phyloP scores from a whole-genome alignment of 805 yeast species.

The Saturnispora halmiae region DNA sequence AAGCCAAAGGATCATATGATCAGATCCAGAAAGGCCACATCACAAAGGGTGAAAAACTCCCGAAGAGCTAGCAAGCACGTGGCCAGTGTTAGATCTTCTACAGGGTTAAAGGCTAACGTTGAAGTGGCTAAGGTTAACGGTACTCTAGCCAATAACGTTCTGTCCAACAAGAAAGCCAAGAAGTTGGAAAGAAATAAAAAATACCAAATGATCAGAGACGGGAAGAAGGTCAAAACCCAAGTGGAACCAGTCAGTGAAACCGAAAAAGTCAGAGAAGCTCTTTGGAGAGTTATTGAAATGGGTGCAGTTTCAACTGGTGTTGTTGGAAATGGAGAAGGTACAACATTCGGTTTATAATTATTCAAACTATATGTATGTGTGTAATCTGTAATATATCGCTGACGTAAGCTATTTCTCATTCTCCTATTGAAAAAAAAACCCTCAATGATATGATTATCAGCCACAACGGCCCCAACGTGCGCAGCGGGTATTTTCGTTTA shows the following conservation, averaged over 20 bases:
- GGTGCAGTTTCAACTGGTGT: conserved; percentile 33
- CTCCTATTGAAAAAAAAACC: neutral
- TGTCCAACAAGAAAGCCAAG: conserved; percentile 70
- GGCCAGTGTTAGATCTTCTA: conserved; percentile 10
- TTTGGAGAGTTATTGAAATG: conserved; percentile 67
- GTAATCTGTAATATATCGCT: too few relatives aligned
- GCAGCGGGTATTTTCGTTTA: too few relatives aligned
- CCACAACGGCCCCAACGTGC: too few relatives aligned
- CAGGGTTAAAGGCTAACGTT: conserved; percentile 31
- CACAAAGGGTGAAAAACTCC: conserved; percentile 36
- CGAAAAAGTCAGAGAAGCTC: conserved; percentile 43
- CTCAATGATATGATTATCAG: too few relatives aligned
- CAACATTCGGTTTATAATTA: conserved; percentile 46
- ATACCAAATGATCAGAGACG: conserved; percentile 47
- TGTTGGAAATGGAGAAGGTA: conserved; percentile 60
- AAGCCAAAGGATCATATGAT: conserved; percentile 59
- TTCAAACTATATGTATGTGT: too few relatives aligned
- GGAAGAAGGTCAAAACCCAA: conserved; percentile 30
- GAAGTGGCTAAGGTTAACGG: conserved; percentile 32
- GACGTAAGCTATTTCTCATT: too few relatives aligned
- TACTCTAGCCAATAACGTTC: conserved; percentile 43
- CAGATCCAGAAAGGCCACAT: conserved; percentile 42
- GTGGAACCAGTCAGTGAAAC: conserved; percentile 39
- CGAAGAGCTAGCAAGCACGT: conserved; percentile 5
- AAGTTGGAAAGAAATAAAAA: conserved; percentile 73